These are phyloP conservation scores for Talinum fruticosum DNA, from an alignment of 148 eudicot species.

Conservation along the genomic window DNA sequence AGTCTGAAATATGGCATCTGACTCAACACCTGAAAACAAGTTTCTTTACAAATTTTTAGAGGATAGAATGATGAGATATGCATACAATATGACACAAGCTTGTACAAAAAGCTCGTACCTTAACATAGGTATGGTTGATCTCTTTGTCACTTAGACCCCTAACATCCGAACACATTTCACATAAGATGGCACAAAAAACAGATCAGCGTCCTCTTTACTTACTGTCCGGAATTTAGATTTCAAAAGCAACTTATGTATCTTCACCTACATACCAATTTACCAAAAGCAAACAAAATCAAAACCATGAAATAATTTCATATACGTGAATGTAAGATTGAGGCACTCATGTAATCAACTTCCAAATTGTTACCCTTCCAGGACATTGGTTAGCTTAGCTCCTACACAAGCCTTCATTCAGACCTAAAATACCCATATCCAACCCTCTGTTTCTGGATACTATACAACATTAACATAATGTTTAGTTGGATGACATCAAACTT, in stretches of 20 bases:
- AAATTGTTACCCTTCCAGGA: neutral
- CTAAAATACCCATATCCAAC: neutral
- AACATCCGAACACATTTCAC: conserved; percentile 90
- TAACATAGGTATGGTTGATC: conserved; percentile 81
- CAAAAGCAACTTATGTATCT: conserved; percentile 76
- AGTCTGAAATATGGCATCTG: conserved; percentile 97
- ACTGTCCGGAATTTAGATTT: conserved; percentile 70
- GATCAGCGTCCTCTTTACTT: conserved; percentile 79
- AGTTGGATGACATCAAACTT: too few relatives aligned
- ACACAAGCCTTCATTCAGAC: neutral
- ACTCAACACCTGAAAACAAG: conserved; percentile 67
- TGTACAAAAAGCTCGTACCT: conserved; percentile 39
- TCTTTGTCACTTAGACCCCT: conserved; percentile 96
- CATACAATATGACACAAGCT: neutral
- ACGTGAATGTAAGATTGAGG: neutral
- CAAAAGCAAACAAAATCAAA: conserved; percentile 1
- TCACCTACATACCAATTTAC: conserved; percentile 52
- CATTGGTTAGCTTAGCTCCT: neutral
- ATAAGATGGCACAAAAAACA: conserved; percentile 91
- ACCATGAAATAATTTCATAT: neutral
- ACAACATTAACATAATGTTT: too few relatives aligned
- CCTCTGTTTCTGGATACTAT: neutral
- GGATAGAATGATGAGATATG: neutral
- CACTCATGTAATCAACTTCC: neutral
- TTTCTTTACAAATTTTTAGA: neutral